These are phyloP conservation scores for Xylariaceae sp. DNA, from an alignment of 2,329 filamentous ascomycete genomes.

Conservation along the genomic window DNA sequence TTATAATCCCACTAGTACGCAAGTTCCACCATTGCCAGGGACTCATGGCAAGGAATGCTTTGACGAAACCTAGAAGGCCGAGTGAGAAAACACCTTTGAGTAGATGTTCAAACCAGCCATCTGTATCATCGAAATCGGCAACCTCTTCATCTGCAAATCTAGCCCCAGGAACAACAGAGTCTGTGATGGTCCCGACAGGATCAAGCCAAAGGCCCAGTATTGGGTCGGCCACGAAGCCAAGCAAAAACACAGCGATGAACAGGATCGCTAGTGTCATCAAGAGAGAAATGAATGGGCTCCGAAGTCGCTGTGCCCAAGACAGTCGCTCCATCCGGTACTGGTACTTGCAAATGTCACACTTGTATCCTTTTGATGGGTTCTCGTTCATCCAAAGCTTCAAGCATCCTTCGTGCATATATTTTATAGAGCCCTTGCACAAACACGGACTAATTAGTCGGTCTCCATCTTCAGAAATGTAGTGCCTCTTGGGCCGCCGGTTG, in stretches of 20 bases:
- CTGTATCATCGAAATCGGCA: conserved; percentile 45
- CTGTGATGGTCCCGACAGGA: conserved; percentile 59
- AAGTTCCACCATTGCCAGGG: conserved; percentile 76
- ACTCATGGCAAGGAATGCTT: conserved; percentile 69
- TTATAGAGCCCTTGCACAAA: conserved; percentile 86
- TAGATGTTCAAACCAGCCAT: conserved; percentile 78
- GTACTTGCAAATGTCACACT: conserved; percentile 85
- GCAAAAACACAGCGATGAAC: conserved; percentile 66
- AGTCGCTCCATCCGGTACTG: conserved; percentile 75
- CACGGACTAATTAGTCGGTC: conserved; percentile 75
- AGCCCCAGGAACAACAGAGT: conserved; percentile 45
- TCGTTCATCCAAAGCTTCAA: conserved; percentile 76
- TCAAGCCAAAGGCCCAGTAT: conserved; percentile 87
- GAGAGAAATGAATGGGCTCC: conserved; percentile 63
- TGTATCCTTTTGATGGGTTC: conserved; percentile 74
- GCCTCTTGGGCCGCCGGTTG: conserved; percentile 24
- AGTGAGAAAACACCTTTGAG: conserved; percentile 86
- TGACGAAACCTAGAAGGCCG: conserved; percentile 79
- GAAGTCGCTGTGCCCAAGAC: conserved; percentile 66
- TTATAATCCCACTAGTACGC: conserved; percentile 55
- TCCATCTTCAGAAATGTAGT: conserved; percentile 29
- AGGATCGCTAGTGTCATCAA: conserved; percentile 69
- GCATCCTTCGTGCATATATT: conserved; percentile 92
- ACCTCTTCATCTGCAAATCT: conserved; percentile 39
- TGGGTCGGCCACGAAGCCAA: conserved; percentile 90